Conservation (phyloP, 257 asterid genomes). For the Penstemon eatonii region DNA sequence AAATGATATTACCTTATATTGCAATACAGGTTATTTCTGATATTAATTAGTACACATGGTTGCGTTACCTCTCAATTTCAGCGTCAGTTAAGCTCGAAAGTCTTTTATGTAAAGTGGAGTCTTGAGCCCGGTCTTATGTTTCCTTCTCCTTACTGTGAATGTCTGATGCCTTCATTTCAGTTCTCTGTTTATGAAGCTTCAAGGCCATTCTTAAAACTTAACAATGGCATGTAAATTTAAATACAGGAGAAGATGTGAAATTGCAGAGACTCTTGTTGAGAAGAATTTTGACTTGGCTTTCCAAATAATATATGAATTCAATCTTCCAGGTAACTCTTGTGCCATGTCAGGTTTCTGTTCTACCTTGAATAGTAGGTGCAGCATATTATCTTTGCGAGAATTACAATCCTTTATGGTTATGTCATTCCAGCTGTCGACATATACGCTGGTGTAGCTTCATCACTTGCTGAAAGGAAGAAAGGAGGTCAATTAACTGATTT, state of each 20-base stretch:
- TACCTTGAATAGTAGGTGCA: constrained; percentile 1
- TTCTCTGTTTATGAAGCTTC: constrained; percentile 12
- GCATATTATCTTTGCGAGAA: constrained; percentile 17
- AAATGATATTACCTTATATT: constrained; percentile 2
- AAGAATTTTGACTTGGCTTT: constrained; percentile 90
- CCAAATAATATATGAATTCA: constrained; percentile 80
- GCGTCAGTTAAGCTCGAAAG: not conserved
- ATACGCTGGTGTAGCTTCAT: constrained; percentile 95
- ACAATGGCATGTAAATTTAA: constrained; percentile 16
- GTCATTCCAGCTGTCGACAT: constrained; percentile 80
- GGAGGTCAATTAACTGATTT: constrained; percentile 95
- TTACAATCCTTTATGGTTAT: constrained; percentile 18
- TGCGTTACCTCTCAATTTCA: constrained; percentile 3
- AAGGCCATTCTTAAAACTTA: constrained; percentile 20
- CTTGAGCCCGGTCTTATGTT: not conserved
- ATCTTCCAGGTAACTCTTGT: constrained; percentile 71
- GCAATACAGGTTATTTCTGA: no score
- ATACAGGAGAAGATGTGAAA: constrained; percentile 90
- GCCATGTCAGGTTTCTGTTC: constrained; percentile 21
- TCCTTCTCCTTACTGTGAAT: constrained; percentile 3
- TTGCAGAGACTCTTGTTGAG: constrained; percentile 94
- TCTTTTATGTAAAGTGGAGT: constrained; percentile 2
- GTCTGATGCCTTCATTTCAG: constrained; percentile 4
- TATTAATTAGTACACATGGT: not conserved
- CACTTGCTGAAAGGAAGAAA: constrained; percentile 95